Conservation (phyloP, 495 filamentous ascomycete genomes). For the Trichocladium antarcticum region DNA sequence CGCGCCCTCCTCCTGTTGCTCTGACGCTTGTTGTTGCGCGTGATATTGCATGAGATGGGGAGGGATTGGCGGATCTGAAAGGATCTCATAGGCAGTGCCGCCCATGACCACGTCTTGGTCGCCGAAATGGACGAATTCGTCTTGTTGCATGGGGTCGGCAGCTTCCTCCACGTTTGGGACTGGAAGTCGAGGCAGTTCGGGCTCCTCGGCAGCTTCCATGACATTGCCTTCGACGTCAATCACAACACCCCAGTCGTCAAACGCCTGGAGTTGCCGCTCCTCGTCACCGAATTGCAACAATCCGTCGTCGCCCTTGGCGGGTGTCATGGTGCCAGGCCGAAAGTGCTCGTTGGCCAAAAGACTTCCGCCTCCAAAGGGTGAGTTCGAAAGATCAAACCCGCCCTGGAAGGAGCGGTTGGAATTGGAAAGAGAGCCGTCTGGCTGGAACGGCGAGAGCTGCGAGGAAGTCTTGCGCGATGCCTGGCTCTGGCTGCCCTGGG, state of each 20-base stretch:
- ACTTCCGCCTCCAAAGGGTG: conserved; percentile 3
- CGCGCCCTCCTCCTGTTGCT: conserved; percentile 9
- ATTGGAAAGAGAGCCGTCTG: conserved; percentile 9
- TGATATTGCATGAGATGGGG: not conserved
- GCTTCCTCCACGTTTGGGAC: conserved; percentile 1
- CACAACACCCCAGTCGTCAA: conserved; percentile 32
- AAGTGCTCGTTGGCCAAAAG: conserved; percentile 8
- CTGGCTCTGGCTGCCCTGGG: conserved; percentile 30
- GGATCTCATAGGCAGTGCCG: not conserved
- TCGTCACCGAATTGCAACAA: conserved; percentile 20
- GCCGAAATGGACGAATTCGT: conserved; percentile 7
- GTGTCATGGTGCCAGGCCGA: conserved; percentile 10
- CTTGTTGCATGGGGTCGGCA: not conserved
- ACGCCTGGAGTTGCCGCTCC: conserved; percentile 16
- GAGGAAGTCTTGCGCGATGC: conserved; percentile 38
- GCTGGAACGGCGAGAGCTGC: conserved; percentile 30
- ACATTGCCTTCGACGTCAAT: conserved; percentile 35
- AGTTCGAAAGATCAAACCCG: conserved; percentile 17
- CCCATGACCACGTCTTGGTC: conserved; percentile 18
- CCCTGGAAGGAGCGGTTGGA: conserved; percentile 14
- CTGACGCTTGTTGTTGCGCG: not conserved
- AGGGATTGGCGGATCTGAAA: conserved; percentile 6
- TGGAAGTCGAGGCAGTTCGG: conserved; percentile 29
- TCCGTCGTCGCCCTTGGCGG: conserved; percentile 13
- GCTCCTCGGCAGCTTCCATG: conserved; percentile 20